Conservation (phyloP, 1,139 yeast genomes). For the Debaryomyces udenii region DNA sequence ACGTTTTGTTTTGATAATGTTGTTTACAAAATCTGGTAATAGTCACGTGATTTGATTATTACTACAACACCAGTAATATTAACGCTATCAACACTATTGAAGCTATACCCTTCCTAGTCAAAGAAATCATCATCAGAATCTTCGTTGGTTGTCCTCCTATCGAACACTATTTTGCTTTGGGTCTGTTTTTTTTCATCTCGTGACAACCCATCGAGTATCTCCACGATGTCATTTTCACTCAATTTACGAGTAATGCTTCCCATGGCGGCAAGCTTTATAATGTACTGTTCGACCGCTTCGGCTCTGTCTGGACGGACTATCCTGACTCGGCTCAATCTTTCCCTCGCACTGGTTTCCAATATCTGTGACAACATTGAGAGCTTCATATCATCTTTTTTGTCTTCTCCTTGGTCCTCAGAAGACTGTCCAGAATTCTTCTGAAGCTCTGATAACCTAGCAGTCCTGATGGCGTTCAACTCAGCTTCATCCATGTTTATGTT, state of each 20-base stretch:
- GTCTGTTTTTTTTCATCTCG: slow-evolving; percentile 69
- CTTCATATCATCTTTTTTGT: slow-evolving; percentile 33
- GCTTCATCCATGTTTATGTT: slow-evolving; percentile 61
- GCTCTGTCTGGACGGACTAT: slow-evolving; percentile 93
- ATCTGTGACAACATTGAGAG: slow-evolving; percentile 62
- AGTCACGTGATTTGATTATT: too few species aligned
- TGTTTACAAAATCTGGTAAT: slow-evolving; percentile 13
- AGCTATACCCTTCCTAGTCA: slow-evolving; percentile 21
- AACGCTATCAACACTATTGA: too few species aligned
- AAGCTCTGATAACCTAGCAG: slow-evolving; percentile 83
- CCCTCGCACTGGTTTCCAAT: slow-evolving; percentile 81
- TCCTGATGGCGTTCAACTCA: slow-evolving; percentile 85
- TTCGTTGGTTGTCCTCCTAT: slow-evolving; percentile 26
- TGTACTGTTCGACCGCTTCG: slow-evolving; percentile 81
- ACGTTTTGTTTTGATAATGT: slow-evolving; percentile 4
- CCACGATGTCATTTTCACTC: slow-evolving; percentile 78
- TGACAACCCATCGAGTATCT: slow-evolving; percentile 79
- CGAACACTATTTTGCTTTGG: slow-evolving; percentile 57
- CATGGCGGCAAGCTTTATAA: slow-evolving; percentile 70
- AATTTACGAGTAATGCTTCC: slow-evolving; percentile 79
- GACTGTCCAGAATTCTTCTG: slow-evolving; percentile 54
- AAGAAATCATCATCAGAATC: slow-evolving; percentile 34
- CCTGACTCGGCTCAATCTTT: slow-evolving; percentile 81
- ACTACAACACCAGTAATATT: too few species aligned
- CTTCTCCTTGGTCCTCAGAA: slow-evolving; percentile 9